Conservation (phyloP, 2,329 filamentous ascomycete species). For the Ophiostoma himal-ulmi region DNA sequence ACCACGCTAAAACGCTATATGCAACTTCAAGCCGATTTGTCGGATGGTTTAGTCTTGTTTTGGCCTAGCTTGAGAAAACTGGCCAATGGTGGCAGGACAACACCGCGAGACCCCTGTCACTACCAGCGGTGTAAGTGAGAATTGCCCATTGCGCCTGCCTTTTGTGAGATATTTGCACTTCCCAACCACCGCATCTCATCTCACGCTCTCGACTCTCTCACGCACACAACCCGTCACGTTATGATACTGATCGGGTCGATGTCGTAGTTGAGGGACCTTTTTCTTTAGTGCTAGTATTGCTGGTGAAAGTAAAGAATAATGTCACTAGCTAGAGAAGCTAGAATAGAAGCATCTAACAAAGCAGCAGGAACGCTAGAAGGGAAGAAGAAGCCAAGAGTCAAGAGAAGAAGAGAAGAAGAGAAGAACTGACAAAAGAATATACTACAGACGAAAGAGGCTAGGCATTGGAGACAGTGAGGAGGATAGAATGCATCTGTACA, state of each 20-base stretch:
- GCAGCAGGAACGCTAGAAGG: not conserved
- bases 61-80: not conserved
- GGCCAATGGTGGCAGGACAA: not conserved
- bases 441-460: not conserved
- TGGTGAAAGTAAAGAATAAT: not conserved
- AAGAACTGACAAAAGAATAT: not conserved
- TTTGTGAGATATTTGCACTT: not conserved
- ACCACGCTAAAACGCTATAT: slow-evolving; percentile 7
- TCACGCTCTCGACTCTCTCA: not conserved
- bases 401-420: not conserved
- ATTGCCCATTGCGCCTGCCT: not conserved
- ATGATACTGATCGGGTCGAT: too few relatives aligned
- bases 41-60: not conserved
- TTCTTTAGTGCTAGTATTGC: too few relatives aligned
- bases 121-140: slow-evolving; percentile 4
- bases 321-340: not conserved
- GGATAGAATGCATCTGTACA: not conserved
- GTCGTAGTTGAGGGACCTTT: too few relatives aligned
- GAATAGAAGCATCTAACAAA: not conserved
- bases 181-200: not conserved
- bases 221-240: too few relatives aligned
- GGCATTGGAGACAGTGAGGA: not conserved
- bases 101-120: slow-evolving; percentile 3
- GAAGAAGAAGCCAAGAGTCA: not conserved
- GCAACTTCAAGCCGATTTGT: not conserved